Base-by-base conservation (phyloP, 129 eudicot genomes). In the Saussurea involucrata region DNA sequence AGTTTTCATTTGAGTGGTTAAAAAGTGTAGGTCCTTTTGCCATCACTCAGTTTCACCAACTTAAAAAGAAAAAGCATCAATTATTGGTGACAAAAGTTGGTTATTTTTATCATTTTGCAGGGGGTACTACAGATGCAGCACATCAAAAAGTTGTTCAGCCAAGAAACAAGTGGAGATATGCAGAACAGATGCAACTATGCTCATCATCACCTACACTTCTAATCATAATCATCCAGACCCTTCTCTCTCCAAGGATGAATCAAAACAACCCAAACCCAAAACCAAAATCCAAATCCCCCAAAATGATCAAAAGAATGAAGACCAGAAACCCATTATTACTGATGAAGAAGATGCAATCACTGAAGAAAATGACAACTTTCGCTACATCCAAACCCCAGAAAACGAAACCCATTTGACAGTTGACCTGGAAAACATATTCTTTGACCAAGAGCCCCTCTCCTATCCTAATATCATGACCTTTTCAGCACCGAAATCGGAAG, bases 81-180 rank as follows among this genome's bases (percentile, higher is more conserved):
- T 49, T 77, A 34, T 31, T 66, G 75, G 15, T 77, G 40, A 77
- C 72, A 55, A 66, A 17, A 74, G 33, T 40, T 73, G 55, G 46
- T 46, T 37, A 28, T 61, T 66, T 49, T 17, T 27, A 68, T 33
- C 21, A 33, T 24, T 70, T 76, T 88, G 78, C 90, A 93, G 98
- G 82, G 96, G 98, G 0, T 93, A 93, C 82, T 93, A 93, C 89
- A 90, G 85, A 74, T 93, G 98, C 82, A 93, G 95, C 91, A 93
- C 95, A 80, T 86, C 96, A 63, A 93, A 93, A 83, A 91, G 91
- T 20, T 93, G 98, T 80, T 81, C 84, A 66, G 98, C 98, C 81
- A 90, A 88, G 46, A 93, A 93, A 78, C 98, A 93, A 86, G 96
- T 93, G 61, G 98, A 93, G 68, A 85, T 95, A 82, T 86, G 95